These are phyloP conservation scores for Triadica sebifera DNA, from an alignment of 345 rosid genomes.

Conservation along the genomic window DNA sequence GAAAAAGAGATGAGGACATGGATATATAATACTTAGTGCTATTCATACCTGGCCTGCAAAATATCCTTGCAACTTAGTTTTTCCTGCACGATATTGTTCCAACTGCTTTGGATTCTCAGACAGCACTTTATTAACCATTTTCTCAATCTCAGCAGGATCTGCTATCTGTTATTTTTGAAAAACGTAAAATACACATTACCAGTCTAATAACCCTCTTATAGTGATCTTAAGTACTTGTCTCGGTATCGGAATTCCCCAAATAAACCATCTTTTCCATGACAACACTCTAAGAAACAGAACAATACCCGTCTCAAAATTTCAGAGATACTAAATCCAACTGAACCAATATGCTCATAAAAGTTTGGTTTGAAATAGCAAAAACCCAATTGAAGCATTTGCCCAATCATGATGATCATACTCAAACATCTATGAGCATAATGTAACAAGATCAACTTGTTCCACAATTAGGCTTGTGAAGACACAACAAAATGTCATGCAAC, in stretches of 20 bases:
- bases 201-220: background rate
- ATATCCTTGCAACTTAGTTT: constrained; percentile 87
- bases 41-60: constrained; percentile 80
- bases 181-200: constrained; percentile 11
- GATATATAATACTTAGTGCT: background rate
- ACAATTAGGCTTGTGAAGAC: background rate
- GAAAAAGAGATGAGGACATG: background rate
- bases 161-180: constrained; percentile 47
- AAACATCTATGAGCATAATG: background rate
- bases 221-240: background rate
- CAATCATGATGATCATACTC: background rate
- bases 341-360: background rate
- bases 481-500: too few species aligned
- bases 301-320: background rate
- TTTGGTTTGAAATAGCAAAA: background rate
- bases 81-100: constrained; percentile 79
- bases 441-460: background rate
- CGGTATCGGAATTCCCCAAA: background rate
- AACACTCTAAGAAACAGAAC: background rate
- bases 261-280: background rate
- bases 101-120: constrained; percentile 80
- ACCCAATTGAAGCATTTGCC: background rate
- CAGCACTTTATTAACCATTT: constrained; percentile 71
- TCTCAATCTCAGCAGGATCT: constrained; percentile 79
- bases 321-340: background rate